These are phyloP conservation scores for Heimioporus sp. DNA, from an alignment of 768 basidiomycete genomes.

Conservation along the genomic window DNA sequence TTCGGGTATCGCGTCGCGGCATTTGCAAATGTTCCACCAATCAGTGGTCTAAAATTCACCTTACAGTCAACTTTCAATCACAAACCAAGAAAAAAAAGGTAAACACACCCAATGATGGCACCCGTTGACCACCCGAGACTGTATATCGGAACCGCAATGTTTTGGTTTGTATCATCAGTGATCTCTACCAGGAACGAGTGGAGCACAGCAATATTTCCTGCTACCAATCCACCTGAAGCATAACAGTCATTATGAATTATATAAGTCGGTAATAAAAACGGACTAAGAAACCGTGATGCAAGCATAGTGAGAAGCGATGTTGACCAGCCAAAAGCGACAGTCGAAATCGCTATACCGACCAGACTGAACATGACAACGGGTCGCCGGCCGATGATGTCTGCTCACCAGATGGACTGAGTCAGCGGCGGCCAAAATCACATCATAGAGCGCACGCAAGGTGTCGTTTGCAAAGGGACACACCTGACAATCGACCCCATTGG, in stretches of 20 bases:
- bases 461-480: slow-evolving; percentile 14
- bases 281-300: slow-evolving; percentile 6
- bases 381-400: slow-evolving; percentile 58
- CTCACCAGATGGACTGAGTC: not conserved
- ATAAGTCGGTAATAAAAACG: not conserved
- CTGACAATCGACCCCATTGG: slow-evolving; percentile 59
- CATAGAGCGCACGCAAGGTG: too few relatives aligned
- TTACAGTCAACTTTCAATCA: not conserved
- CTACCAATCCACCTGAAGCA: slow-evolving; percentile 7
- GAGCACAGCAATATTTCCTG: slow-evolving; percentile 8
- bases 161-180: slow-evolving; percentile 12
- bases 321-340: slow-evolving; percentile 7
- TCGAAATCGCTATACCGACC: slow-evolving; percentile 1
- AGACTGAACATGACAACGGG: slow-evolving; percentile 44
- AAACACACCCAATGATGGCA: slow-evolving; percentile 1
- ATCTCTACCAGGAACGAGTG: slow-evolving; percentile 10
- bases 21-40: slow-evolving; percentile 10
- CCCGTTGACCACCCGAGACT: slow-evolving; percentile 2
- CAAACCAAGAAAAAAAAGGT: not conserved
- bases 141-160: slow-evolving; percentile 11
- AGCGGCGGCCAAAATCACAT: not conserved
- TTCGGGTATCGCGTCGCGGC: not conserved
- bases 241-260: not conserved
- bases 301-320: slow-evolving; percentile 7
- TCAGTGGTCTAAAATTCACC: slow-evolving; percentile 1